A percentile compares a stretch with the other conserved stretches of the same genome.
phyloP scores from a whole-genome alignment of 2,329 filamentous ascomycete genomes.

The Madurella mycetomatis region DNA sequence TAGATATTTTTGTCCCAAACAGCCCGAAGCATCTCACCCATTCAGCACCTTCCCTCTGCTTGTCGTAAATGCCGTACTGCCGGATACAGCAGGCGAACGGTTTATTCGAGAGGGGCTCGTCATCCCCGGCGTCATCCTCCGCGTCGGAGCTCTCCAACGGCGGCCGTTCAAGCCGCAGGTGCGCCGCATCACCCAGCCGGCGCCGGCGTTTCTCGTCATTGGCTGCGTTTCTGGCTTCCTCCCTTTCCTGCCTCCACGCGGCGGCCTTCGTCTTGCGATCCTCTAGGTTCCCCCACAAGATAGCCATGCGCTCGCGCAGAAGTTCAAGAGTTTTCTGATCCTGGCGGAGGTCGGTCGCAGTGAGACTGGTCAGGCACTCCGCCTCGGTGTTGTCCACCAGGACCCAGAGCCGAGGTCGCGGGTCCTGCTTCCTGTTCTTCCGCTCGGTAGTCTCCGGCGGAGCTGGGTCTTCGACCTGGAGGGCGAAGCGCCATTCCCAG shows the following conservation, averaged over 20 bases:
- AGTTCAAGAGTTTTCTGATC: constrained; percentile 43
- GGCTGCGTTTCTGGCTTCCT: constrained; percentile 5
- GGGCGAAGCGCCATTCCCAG: constrained; percentile 83
- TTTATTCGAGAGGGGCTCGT: constrained; percentile 42
- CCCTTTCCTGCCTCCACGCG: constrained; percentile 21
- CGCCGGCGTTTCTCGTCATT: constrained; percentile 22
- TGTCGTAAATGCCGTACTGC: constrained; percentile 57
- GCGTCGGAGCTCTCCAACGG: constrained; percentile 13
- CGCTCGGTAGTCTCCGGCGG: constrained; percentile 3
- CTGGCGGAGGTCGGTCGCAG: constrained; percentile 54
- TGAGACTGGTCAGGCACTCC: constrained; percentile 45
- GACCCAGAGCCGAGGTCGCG: constrained; percentile 56
- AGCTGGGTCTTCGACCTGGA: constrained; percentile 67
- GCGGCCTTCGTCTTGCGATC: constrained; percentile 54
- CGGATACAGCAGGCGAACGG: constrained; percentile 67
- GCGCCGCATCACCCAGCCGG: constrained; percentile 27
- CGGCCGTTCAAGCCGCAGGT: constrained; percentile 9
- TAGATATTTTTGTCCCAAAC: constrained; percentile 25
- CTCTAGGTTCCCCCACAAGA: constrained; percentile 82
- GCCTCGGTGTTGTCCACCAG: constrained; percentile 58
- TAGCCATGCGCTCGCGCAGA: constrained; percentile 67
- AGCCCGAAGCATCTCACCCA: constrained; percentile 25
- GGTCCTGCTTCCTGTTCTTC: constrained; percentile 9
- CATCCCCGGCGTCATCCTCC: constrained; percentile 17
- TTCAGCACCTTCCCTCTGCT: constrained; percentile 34